Percentiles rank a stretch among this genome's conserved stretches.
Evolutionary conservation across 495 filamentous ascomycete species (phyloP).

Genomic region (Geoglossum glabrum): DNA sequence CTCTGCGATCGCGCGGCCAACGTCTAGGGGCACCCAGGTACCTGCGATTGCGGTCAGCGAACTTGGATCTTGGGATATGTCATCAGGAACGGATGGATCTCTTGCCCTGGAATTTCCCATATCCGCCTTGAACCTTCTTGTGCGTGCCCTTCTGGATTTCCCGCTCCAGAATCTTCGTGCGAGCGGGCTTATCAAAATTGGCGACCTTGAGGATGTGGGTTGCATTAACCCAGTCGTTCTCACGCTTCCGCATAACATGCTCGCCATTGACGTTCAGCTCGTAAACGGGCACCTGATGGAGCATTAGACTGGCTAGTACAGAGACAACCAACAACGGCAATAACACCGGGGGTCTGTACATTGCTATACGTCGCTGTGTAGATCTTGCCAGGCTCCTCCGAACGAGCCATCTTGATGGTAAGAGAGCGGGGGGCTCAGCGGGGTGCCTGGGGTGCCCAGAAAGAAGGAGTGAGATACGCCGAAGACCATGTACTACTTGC

Average conservation of each 20-base stretch:
- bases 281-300: conserved; percentile 61
- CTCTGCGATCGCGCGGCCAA: conserved; percentile 59
- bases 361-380: conserved; percentile 89
- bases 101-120: conserved; percentile 91
- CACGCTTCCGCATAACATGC: conserved; percentile 73
- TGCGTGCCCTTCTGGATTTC: conserved; percentile 92
- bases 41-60: conserved; percentile 26
- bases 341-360: conserved; percentile 26
- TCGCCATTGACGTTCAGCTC: conserved; percentile 65
- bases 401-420: conserved; percentile 10
- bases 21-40: conserved; percentile 84
- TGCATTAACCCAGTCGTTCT: conserved; percentile 84
- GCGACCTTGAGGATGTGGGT: conserved; percentile 88
- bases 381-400: conserved; percentile 25
- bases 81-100: background rate
- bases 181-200: conserved; percentile 69
- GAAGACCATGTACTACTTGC: background rate
- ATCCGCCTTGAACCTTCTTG: conserved; percentile 95
- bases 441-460: no score
- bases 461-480: background rate
- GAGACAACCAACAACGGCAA: background rate
- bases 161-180: conserved; percentile 84
- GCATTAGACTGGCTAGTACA: background rate
- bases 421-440: background rate
- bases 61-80: background rate